phyloP scores from a whole-genome alignment of 495 filamentous ascomycete genomes.

The Stereocaulon alpinum region DNA sequence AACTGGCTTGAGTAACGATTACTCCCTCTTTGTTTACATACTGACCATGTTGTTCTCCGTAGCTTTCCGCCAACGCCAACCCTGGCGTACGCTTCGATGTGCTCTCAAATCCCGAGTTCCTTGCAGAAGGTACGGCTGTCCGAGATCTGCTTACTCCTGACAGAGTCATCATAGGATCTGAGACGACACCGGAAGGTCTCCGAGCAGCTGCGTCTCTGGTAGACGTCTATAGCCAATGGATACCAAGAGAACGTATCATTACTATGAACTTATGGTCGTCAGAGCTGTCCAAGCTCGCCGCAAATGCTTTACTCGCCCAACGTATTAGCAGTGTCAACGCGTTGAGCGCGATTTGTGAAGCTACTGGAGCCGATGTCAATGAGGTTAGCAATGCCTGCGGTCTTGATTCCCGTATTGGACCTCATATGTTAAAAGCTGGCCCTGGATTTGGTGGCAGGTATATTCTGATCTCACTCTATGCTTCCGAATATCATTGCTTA shows the following conservation, averaged over 20 bases:
- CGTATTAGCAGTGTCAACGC: conserved; percentile 78
- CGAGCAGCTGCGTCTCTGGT: conserved; percentile 53
- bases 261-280: conserved; percentile 71
- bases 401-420: conserved; percentile 59
- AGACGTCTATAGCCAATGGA: conserved; percentile 62
- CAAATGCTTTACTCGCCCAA: conserved; percentile 75
- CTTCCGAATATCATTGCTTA: conserved; percentile 7
- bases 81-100: conserved; percentile 61
- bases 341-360: conserved; percentile 70
- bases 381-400: conserved; percentile 63
- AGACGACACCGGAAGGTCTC: conserved; percentile 42
- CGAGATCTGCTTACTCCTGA: conserved; percentile 61
- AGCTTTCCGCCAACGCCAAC: conserved; percentile 36
- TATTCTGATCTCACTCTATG: conserved; percentile 13
- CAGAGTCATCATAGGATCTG: conserved; percentile 67
- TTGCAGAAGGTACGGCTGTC: conserved; percentile 71
- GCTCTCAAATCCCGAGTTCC: conserved; percentile 76
- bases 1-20: neutral
- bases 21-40: too few relatives aligned
- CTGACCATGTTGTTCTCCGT: neutral
- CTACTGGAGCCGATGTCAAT: conserved; percentile 63
- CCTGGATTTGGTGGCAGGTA: conserved; percentile 64
- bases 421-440: conserved; percentile 64
- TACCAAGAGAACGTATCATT: conserved; percentile 53
- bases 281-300: conserved; percentile 69